phyloP scores from a whole-genome alignment of 495 filamentous ascomycete genomes.

The Talaromyces adpressus region DNA sequence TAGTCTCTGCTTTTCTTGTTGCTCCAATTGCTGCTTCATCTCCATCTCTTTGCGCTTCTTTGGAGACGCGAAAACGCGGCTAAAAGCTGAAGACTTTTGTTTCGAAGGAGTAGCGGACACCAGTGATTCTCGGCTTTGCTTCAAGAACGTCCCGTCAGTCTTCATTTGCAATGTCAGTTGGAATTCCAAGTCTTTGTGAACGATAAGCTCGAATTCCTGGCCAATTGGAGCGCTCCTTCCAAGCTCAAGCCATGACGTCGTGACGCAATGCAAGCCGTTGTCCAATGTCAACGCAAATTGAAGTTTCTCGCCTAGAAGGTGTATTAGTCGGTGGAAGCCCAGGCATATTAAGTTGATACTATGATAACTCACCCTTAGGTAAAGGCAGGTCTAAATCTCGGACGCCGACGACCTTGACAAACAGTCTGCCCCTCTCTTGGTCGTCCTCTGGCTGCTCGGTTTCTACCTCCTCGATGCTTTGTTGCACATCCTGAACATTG shows the following conservation, averaged over 20 bases:
- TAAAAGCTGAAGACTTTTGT: constrained; percentile 80
- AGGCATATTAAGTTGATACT: constrained; percentile 8
- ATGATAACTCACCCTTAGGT: constrained; percentile 64
- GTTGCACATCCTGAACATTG: constrained; percentile 54
- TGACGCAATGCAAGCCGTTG: constrained; percentile 96
- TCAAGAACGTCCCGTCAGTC: constrained; percentile 63
- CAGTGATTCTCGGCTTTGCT: constrained; percentile 37
- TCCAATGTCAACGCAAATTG: constrained; percentile 93
- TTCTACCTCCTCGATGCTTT: constrained; percentile 57
- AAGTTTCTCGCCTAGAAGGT: constrained; percentile 64
- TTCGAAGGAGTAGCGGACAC: constrained; percentile 43
- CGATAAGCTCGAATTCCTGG: constrained; percentile 96
- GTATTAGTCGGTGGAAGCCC: constrained; percentile 18
- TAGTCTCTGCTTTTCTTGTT: constrained; percentile 59
- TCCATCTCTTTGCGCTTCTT: constrained; percentile 94
- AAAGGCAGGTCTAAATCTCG: constrained; percentile 91
- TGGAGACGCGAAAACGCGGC: constrained; percentile 85
- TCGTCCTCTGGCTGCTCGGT: constrained; percentile 61
- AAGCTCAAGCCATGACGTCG: constrained; percentile 89
- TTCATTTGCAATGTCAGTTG: constrained; percentile 95
- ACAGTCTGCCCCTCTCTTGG: constrained; percentile 84
- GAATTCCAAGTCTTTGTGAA: constrained; percentile 94
- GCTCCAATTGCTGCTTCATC: constrained; percentile 67
- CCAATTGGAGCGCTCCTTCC: constrained; percentile 92
- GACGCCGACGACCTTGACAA: constrained; percentile 94